phyloP scores from a whole-genome alignment of 768 basidiomycete genomes.

The Collybiopsis confluens region DNA sequence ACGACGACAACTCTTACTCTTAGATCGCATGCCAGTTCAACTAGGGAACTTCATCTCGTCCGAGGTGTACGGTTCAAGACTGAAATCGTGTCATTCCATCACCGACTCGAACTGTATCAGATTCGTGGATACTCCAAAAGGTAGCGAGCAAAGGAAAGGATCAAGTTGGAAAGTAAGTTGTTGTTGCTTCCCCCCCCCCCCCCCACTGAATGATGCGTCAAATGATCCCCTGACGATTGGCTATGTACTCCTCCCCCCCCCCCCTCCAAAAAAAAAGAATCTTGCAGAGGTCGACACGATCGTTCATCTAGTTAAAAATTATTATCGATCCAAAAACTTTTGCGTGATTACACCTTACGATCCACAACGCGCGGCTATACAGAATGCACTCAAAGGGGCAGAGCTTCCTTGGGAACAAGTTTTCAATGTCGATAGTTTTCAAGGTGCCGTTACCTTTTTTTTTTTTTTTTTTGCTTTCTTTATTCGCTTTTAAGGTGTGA shows the following conservation, averaged over 20 bases:
- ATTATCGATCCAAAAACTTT: conserved; percentile 35
- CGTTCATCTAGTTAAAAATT: conserved; percentile 40
- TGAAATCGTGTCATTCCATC: conserved; percentile 43
- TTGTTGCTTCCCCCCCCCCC: conserved; percentile 13
- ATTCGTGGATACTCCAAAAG: conserved; percentile 49
- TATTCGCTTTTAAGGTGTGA: neutral
- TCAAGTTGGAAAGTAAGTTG: conserved; percentile 34
- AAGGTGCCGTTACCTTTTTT: conserved; percentile 41
- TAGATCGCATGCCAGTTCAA: conserved; percentile 52
- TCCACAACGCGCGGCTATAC: conserved; percentile 53
- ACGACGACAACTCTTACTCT: too few species aligned
- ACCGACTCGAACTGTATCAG: conserved; percentile 17
- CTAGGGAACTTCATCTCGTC: conserved; percentile 51
- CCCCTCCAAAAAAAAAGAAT: conserved; percentile 39
- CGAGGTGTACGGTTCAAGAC: conserved; percentile 47
- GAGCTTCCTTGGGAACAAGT: conserved; percentile 52
- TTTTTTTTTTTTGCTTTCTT: conserved; percentile 1
- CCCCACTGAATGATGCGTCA: too few species aligned
- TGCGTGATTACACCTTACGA: conserved; percentile 76
- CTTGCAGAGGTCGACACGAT: conserved; percentile 42
- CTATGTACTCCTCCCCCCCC: conserved; percentile 14
- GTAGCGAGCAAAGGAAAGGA: conserved; percentile 26
- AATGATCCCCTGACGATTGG: too few species aligned
- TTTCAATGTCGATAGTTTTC: conserved; percentile 78
- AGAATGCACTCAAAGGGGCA: conserved; percentile 40